phyloP scores from a whole-genome alignment of 768 basidiomycete species.

The Megacollybia marginata region DNA sequence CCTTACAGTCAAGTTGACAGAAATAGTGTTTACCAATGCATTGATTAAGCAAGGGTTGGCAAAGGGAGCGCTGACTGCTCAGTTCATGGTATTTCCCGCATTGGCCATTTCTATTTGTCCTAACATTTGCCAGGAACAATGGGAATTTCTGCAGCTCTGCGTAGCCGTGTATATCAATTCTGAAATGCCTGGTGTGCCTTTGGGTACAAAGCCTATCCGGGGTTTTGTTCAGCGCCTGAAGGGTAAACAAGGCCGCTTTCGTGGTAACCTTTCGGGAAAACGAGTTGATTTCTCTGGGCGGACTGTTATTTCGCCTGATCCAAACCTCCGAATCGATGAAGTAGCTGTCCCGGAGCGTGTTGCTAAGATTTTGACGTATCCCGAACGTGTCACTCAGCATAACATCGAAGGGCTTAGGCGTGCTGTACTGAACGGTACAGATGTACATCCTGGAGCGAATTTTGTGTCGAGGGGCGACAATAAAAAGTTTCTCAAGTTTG shows the following conservation, averaged over 20 bases:
- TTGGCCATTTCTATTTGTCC: not conserved
- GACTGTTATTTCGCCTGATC: conserved; percentile 98
- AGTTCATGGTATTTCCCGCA: conserved; percentile 63
- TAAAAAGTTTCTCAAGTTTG: conserved; percentile 89
- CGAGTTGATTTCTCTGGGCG: conserved; percentile 98
- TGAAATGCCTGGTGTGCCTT: conserved; percentile 85
- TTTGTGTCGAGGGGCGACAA: conserved; percentile 79
- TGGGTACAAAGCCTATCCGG: conserved; percentile 88
- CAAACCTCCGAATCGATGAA: conserved; percentile 97
- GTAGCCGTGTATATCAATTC: conserved; percentile 99
- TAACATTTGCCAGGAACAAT: conserved; percentile 69
- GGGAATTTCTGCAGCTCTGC: conserved; percentile 93
- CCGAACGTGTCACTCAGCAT: conserved; percentile 88
- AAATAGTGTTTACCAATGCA: conserved; percentile 92
- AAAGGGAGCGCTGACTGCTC: conserved; percentile 81
- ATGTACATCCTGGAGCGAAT: conserved; percentile 92
- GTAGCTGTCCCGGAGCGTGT: conserved; percentile 96
- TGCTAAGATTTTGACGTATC: conserved; percentile 91
- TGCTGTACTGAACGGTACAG: conserved; percentile 83
- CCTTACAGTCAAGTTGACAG: conserved; percentile 92
- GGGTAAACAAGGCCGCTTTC: conserved; percentile 97
- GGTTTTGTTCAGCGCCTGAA: conserved; percentile 98
- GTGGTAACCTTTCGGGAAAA: conserved; percentile 97
- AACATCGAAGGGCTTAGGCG: conserved; percentile 73
- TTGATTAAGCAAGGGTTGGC: conserved; percentile 85